phyloP scores from a whole-genome alignment of 2,329 filamentous ascomycete genomes.

The Stemphylium lycopersici region DNA sequence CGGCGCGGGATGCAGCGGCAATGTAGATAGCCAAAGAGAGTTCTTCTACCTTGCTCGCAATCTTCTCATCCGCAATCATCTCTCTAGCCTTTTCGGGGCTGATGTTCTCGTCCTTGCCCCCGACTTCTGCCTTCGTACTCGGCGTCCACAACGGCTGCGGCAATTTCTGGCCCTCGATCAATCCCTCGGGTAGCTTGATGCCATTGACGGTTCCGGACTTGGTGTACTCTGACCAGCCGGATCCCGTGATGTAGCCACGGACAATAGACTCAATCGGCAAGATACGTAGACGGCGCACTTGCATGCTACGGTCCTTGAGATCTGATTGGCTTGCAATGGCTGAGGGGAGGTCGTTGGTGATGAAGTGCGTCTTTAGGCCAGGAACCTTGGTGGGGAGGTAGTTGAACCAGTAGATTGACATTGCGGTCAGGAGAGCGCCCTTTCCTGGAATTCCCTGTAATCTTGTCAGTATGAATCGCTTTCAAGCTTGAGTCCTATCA shows the following conservation, averaged over 20 bases:
- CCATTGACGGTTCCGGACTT: constrained; percentile 79
- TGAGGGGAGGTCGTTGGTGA: constrained; percentile 63
- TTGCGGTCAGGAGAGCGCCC: constrained; percentile 69
- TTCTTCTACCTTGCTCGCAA: constrained; percentile 69
- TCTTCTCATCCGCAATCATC: constrained; percentile 66
- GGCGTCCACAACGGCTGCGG: constrained; percentile 76
- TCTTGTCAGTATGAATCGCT: not conserved
- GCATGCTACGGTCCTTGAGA: constrained; percentile 71
- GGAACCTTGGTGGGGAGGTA: constrained; percentile 64
- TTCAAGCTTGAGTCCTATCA: not conserved
- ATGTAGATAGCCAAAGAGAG: constrained; percentile 69
- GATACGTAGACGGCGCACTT: constrained; percentile 73
- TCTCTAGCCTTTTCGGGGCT: constrained; percentile 65
- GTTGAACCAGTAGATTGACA: constrained; percentile 71
- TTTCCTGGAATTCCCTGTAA: constrained; percentile 69
- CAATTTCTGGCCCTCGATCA: constrained; percentile 74
- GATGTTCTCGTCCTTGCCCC: constrained; percentile 86
- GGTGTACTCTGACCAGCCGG: constrained; percentile 80
- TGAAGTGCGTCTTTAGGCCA: constrained; percentile 66
- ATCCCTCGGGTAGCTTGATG: constrained; percentile 68
- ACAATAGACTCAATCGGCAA: constrained; percentile 84
- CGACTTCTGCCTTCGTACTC: constrained; percentile 81
- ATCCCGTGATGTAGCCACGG: constrained; percentile 88
- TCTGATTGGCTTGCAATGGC: constrained; percentile 51
- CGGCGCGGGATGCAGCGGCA: constrained; percentile 68